Evolutionary conservation across 768 basidiomycete species (phyloP), one percentile per base, ranked within the genome.

Genomic region (Boletus rubropictus): DNA sequence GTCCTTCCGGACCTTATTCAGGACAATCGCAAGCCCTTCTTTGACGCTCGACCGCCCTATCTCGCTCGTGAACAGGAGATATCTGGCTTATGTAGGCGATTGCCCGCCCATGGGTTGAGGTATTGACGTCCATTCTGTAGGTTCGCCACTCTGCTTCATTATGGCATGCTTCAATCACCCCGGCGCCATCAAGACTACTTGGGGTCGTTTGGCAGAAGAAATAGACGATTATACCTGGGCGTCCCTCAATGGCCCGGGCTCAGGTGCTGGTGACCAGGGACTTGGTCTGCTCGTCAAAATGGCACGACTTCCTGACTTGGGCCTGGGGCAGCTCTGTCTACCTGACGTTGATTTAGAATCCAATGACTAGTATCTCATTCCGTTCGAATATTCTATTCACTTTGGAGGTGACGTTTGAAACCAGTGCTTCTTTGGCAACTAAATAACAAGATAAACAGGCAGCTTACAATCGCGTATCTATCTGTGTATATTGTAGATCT

Each of bases 121-220:
- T n/a, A n/a, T 22, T 50, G 39, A 60, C 31, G 8, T 37, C 11
- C 3, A 39, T 21, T 20, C 31, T 39, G n/a, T 50, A 89, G 86
- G 86, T 58, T 89, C 87, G 0, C 75, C 84, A 0, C 66, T 89
- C 27, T 89, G 87, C 65, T 89, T 89, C 62, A 74, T 87, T 21
- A 67, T 86, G 33, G 84, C 86, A 7, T 79, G 79, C 0, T 81
- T 80, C 65, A 76, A 75, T 58, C 80, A 80, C 54, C 83, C 84
- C 0, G 68, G 65, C 0, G 80, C 79, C 6, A 83, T 86, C 24
- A 80, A 76, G 58, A 72, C 74, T 2, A 75, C 81, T 0, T 89
- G 85, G 84, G 87, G 87, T 0, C 71, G 75, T 11, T 75, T 71
- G 55, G 82, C 74, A 7, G 79, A 83, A 40, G 84, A 88, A 53